These are phyloP conservation scores for Castanospermum australe DNA, from an alignment of 306 rosid genomes.

Conservation along the genomic window DNA sequence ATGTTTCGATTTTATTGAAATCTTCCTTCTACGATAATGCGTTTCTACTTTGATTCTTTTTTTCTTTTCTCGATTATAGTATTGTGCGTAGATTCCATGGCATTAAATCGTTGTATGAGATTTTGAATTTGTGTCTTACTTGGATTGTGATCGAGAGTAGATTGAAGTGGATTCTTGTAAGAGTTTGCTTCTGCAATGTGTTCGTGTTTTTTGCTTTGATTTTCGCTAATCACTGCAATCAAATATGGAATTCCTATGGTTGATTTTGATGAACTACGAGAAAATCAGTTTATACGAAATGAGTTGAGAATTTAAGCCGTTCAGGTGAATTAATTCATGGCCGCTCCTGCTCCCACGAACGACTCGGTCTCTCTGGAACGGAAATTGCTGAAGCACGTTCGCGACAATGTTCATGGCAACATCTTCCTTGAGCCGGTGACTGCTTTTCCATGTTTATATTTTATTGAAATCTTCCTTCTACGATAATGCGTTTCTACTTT, in stretches of 20 bases:
- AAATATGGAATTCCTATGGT: background rate
- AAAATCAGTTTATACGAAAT: background rate
- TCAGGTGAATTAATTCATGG: background rate
- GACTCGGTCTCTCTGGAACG: conserved; percentile 39
- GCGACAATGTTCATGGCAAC: conserved; percentile 72
- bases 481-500: background rate
- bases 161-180: conserved; percentile 1
- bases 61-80: background rate
- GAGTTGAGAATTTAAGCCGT: background rate
- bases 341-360: background rate
- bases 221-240: background rate
- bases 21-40: background rate
- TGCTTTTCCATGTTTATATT: background rate
- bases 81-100: background rate
- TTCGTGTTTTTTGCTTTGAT: conserved; percentile 16
- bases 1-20: background rate
- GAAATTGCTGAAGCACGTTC: conserved; percentile 50
- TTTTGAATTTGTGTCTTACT: background rate
- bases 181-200: too few relatives aligned
- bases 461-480: background rate
- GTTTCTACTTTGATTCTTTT: background rate
- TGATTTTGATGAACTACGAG: background rate
- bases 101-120: background rate
- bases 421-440: conserved; percentile 68
- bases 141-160: background rate